Base-by-base conservation (phyloP, 2,329 filamentous ascomycete genomes). In the Aotearoamyces nothofagi region DNA sequence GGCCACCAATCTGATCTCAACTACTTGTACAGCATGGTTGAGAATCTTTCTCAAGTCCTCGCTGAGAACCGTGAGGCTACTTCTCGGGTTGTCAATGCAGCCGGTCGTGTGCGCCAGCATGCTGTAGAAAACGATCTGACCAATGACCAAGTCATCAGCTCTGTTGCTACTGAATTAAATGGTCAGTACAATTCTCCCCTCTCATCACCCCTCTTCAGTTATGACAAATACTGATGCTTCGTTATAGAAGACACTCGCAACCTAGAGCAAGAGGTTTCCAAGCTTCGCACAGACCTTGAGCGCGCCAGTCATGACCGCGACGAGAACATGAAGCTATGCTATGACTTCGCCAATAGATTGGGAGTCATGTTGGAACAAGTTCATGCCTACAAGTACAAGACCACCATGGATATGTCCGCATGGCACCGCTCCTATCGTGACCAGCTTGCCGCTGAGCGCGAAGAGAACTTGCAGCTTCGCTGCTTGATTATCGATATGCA, bases 401-500 rank as follows among this genome's bases (percentile, higher is more conserved):
- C 75, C 44, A 61, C 75, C 25, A 54, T 56, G 27, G 72, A 77
- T 43, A 66, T 74, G 11, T 58, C 66, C 5, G 52, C 66, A 13
- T 78, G 72, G 72, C 72, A 78, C 54, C 66, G 63, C 32, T 72
- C 66, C 33, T 78, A 78, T 55, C 66, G 72, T 5, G 53, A 61
- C 15, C 72, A 77, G 52, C 62, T 78, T 20, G 69, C 69, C 39
- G 69, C 73, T 44, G 69, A 71, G 26, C 69, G 72, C 4, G 66
- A 66, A 38, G 71, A 76, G 53, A 77, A 77, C 43, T 59, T 60
- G 35, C 60, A 62, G 2, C 58, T 77, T 29, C 66, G 71, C 29
- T 67, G 73, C 41, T 69, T 76, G 49, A 72, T 77, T 41, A 72
- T 69, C 61, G 67, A 73, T 40, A 73, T 75, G 67, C 67, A 74